These are phyloP conservation scores for Schwanniomyces occidentalis DNA, from an alignment of 805 yeast species.

Conservation along the genomic window DNA sequence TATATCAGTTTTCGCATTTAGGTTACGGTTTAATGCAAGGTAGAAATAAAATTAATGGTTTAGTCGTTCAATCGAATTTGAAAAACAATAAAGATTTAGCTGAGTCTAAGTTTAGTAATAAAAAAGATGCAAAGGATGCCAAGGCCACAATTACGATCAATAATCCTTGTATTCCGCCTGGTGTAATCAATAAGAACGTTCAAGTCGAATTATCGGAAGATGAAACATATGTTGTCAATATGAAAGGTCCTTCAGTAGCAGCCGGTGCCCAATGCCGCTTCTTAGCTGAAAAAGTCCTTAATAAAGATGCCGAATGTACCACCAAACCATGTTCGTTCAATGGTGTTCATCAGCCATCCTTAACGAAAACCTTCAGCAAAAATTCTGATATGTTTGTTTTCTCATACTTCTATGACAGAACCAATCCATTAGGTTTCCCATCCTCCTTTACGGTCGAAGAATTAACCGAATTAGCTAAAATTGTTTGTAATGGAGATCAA, in stretches of 20 bases:
- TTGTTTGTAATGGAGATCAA: slow-evolving; percentile 82
- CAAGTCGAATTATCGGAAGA: slow-evolving; percentile 53
- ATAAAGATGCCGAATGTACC: slow-evolving; percentile 78
- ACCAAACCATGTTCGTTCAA: slow-evolving; percentile 89
- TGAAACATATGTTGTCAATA: slow-evolving; percentile 51
- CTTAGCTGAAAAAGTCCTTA: slow-evolving; percentile 77
- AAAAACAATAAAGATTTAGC: slow-evolving; percentile 24
- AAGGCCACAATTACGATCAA: slow-evolving; percentile 48
- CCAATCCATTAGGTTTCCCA: slow-evolving; percentile 95
- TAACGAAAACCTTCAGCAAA: slow-evolving; percentile 71
- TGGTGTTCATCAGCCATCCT: slow-evolving; percentile 95
- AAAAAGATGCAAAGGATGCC: slow-evolving; percentile 35
- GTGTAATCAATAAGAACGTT: slow-evolving; percentile 57
- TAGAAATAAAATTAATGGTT: slow-evolving; percentile 72
- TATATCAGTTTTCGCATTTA: slow-evolving; percentile 92
- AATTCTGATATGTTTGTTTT: slow-evolving; percentile 82
- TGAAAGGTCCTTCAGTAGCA: slow-evolving; percentile 57
- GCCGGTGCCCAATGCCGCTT: slow-evolving; percentile 81
- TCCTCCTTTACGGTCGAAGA: slow-evolving; percentile 82
- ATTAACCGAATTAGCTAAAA: slow-evolving; percentile 73
- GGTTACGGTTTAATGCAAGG: slow-evolving; percentile 97
- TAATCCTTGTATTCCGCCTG: slow-evolving; percentile 91
- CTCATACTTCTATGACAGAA: slow-evolving; percentile 93
- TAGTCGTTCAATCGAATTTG: slow-evolving; percentile 56
- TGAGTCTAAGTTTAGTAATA: slow-evolving; percentile 21